Evolutionary conservation across 1,284 basidiomycete species (phyloP).

Genomic region (Trichosporon ovoides): DNA sequence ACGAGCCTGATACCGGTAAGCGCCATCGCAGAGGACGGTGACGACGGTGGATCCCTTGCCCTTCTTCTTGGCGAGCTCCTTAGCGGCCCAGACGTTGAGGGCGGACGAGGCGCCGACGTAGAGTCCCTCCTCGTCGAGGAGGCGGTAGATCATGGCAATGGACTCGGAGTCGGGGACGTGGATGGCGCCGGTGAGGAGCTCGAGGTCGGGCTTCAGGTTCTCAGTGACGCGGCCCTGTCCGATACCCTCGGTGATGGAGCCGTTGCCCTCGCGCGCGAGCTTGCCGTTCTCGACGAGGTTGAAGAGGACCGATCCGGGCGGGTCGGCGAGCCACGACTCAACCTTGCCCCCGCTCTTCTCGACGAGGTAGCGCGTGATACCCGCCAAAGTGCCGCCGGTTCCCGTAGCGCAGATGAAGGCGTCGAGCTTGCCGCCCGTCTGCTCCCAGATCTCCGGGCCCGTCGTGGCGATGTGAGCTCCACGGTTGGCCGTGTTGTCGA

Average conservation of each 20-base stretch:
- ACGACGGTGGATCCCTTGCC: constrained; percentile 75
- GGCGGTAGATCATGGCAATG: constrained; percentile 87
- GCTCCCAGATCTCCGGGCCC: constrained; percentile 95
- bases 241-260: constrained; percentile 98
- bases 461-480: constrained; percentile 83
- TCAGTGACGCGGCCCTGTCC: constrained; percentile 96
- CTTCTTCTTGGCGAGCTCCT: constrained; percentile 76
- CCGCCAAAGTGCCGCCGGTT: constrained; percentile 92
- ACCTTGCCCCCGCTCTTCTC: constrained; percentile 75
- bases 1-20: constrained; percentile 73
- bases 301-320: constrained; percentile 88
- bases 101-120: constrained; percentile 96
- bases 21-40: constrained; percentile 56
- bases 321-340: constrained; percentile 92
- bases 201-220: constrained; percentile 81
- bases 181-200: constrained; percentile 73
- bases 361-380: constrained; percentile 76
- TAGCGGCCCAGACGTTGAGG: constrained; percentile 90
- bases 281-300: constrained; percentile 79
- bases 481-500: constrained; percentile 90
- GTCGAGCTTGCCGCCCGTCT: constrained; percentile 73
- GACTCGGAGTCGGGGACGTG: constrained; percentile 84
- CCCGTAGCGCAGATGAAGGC: constrained; percentile 92
- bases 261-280: constrained; percentile 66
- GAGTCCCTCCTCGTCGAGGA: constrained; percentile 86